These are phyloP conservation scores for Cladophialophora yegresii DNA, from an alignment of 2,329 filamentous ascomycete species.

Conservation along the genomic window DNA sequence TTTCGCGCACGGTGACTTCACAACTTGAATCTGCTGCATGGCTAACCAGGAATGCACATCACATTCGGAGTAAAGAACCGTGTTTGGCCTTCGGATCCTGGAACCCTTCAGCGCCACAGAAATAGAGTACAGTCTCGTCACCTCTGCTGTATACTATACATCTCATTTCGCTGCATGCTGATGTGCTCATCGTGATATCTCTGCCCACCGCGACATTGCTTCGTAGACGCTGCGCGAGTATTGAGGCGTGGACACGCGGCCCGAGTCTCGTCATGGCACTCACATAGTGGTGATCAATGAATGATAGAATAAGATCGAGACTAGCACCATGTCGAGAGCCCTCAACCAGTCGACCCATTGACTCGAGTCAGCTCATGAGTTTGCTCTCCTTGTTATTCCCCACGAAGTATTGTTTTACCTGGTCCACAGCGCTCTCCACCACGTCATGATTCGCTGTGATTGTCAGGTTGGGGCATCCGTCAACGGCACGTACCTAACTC, in stretches of 20 bases:
- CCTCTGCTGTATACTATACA: not conserved
- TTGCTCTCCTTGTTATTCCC: not conserved
- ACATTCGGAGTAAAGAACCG: not conserved
- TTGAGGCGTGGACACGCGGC: too few species aligned
- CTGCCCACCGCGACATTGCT: not conserved
- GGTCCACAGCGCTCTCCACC: not conserved
- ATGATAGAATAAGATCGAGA: not conserved
- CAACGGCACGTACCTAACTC: constrained; percentile 65
- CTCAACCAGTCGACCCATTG: not conserved
- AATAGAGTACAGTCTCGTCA: not conserved
- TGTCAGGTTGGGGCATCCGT: constrained; percentile 57
- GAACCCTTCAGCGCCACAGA: not conserved
- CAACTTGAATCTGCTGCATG: not conserved
- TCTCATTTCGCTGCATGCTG: not conserved
- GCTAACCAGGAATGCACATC: not conserved
- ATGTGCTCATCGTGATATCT: not conserved
- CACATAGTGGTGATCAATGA: not conserved
- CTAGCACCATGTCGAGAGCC: not conserved
- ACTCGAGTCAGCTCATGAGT: not conserved
- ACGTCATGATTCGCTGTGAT: constrained; percentile 1
- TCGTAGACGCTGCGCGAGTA: not conserved
- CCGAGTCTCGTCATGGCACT: not conserved
- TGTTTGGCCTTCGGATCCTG: not conserved
- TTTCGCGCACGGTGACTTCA: not conserved
- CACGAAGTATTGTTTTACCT: not conserved